Evolutionary conservation across 2,329 filamentous ascomycete genomes (phyloP).

Genomic region (Monosporascus cannonballus): DNA sequence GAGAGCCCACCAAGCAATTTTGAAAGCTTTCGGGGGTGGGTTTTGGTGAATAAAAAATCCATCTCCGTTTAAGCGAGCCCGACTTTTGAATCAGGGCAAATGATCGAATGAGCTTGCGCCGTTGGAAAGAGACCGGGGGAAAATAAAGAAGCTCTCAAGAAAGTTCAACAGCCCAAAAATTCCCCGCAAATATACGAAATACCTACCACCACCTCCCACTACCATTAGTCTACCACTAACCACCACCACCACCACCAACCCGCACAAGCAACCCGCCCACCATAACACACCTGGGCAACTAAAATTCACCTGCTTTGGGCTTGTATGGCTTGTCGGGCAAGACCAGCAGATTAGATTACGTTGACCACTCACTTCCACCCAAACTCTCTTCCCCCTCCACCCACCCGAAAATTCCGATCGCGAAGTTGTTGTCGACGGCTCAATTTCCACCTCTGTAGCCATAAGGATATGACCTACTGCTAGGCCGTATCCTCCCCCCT

Average conservation of each 20-base stretch:
- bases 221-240: not conserved
- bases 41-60: not conserved
- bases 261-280: too few species aligned
- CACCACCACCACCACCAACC: too few species aligned
- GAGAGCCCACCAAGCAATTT: not conserved
- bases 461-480: constrained; percentile 29
- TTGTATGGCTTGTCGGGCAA: too few species aligned
- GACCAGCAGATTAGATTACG: not conserved
- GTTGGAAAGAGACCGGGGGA: not conserved
- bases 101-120: not conserved
- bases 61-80: not conserved
- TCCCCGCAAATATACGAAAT: not conserved
- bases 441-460: constrained; percentile 2
- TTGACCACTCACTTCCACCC: not conserved
- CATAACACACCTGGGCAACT: too few species aligned
- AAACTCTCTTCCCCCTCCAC: not conserved
- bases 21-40: not conserved
- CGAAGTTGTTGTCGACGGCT: constrained; percentile 9
- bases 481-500: constrained; percentile 28
- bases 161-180: not conserved
- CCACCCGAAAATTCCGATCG: constrained; percentile 1
- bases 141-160: not conserved
- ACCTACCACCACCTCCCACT: not conserved
- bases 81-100: not conserved
- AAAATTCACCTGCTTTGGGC: too few species aligned